These are phyloP conservation scores for Lachancea quebecensis DNA, from an alignment of 805 yeast genomes.

Conservation along the genomic window DNA sequence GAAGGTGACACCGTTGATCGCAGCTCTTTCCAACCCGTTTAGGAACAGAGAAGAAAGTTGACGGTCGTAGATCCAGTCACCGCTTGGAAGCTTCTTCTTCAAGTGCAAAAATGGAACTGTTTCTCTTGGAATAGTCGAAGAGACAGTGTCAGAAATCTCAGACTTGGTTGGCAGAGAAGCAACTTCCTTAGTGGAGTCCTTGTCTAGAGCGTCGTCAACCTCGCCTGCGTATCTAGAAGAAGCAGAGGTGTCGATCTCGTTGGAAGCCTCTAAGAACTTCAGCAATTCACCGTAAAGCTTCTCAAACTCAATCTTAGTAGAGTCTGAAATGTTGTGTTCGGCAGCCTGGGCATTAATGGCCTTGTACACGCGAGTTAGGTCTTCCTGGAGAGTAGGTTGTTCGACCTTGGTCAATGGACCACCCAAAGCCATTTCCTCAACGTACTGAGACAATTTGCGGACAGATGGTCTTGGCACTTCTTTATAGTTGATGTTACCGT, in stretches of 20 bases:
- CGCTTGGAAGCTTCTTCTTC: conserved; percentile 65
- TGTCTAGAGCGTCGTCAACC: conserved; percentile 43
- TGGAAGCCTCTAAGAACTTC: conserved; percentile 58
- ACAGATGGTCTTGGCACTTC: conserved; percentile 87
- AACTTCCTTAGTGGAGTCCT: conserved; percentile 65
- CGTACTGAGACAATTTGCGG: conserved; percentile 92
- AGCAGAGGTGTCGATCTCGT: conserved; percentile 64
- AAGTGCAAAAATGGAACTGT: conserved; percentile 93
- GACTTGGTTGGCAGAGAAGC: conserved; percentile 75
- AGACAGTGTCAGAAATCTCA: conserved; percentile 64
- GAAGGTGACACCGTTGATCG: conserved; percentile 88
- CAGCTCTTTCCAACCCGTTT: conserved; percentile 89
- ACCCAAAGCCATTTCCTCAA: conserved; percentile 93
- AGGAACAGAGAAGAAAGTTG: conserved; percentile 69
- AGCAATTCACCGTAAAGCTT: conserved; percentile 63
- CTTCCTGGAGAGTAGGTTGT: conserved; percentile 79
- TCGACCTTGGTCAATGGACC: conserved; percentile 64
- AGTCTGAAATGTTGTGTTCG: conserved; percentile 40
- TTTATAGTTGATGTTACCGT: conserved; percentile 78
- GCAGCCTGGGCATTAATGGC: conserved; percentile 69
- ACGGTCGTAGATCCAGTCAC: conserved; percentile 81
- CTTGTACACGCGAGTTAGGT: conserved; percentile 73
- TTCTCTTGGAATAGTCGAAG: conserved; percentile 66
- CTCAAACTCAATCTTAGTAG: conserved; percentile 65
- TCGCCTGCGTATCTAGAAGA: conserved; percentile 50